Evolutionary conservation across 306 rosid species (phyloP).

Genomic region (Cucurbita moschata): DNA sequence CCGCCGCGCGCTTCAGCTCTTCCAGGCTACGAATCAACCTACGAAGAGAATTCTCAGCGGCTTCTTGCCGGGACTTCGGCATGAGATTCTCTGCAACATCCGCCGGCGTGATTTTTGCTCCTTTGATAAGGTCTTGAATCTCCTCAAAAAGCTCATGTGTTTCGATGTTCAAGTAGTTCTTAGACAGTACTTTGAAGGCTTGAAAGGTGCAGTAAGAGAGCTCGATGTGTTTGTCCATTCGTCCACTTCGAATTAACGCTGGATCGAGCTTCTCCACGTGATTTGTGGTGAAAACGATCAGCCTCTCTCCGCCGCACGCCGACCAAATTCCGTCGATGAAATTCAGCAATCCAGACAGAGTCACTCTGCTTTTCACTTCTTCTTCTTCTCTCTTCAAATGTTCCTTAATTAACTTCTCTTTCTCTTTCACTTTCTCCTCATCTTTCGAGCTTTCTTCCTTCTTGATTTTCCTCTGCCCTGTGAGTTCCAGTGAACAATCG

Average conservation of each 20-base stretch:
- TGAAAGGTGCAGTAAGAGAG: not conserved
- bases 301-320: slow-evolving; percentile 2
- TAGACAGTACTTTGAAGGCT: not conserved
- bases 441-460: not conserved
- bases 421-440: not conserved
- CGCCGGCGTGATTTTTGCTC: not conserved
- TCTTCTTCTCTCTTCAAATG: not conserved
- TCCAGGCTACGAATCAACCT: not conserved
- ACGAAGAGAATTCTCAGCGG: not conserved
- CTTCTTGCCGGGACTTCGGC: not conserved
- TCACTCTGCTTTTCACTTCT: not conserved
- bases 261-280: slow-evolving; percentile 8
- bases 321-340: slow-evolving; percentile 4
- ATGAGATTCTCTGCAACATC: slow-evolving; percentile 1
- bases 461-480: not conserved
- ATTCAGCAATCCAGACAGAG: not conserved
- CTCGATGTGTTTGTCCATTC: slow-evolving; percentile 2
- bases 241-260: not conserved
- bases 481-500: not conserved
- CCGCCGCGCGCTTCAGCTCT: not conserved
- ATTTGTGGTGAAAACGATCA: not conserved
- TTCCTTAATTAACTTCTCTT: not conserved
- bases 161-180: not conserved
- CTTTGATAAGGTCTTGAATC: not conserved
- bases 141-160: not conserved